Base-by-base conservation (phyloP, 73 alveolate genomes). In the Blepharisma stoltei region DNA sequence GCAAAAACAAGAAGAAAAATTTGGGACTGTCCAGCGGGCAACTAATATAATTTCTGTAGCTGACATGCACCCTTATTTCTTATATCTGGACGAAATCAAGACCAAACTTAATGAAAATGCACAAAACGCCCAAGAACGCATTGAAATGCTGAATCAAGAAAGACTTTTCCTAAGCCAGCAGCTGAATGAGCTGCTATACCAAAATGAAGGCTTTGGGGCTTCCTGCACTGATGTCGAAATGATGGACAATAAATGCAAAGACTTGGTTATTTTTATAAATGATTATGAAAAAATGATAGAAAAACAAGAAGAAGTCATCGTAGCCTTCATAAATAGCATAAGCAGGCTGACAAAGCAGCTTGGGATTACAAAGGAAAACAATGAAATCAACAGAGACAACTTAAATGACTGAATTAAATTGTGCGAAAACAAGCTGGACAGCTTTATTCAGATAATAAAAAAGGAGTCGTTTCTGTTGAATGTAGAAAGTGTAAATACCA, bases 391-490 rank as follows among this genome's bases (percentile, higher is more conserved):
- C 23, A 14, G 46, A 9, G 73, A 60, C 14, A 60, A 60, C 45
- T 60, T 60, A 25, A n/a, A 8, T 60, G 73, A 60, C 46, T 60
- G 73, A 2, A 14, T 60, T 60, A 60, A 25, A 5, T 2, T 8
- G 45, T 60, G 73, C 5, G 23, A 25, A 38, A 60, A 60, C 46
- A 60, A 60, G 23, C 46, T 60, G 73, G 73, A 60, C 23, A 60
- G 18, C 14, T 47, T 60, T 60, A 60, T 60, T 1, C n/a, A 60
- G 37, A 9, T 18, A 20, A 60, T 60, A 14, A 60, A 60, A 25
- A 60, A 60, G 11, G 23, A 60, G 46, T 8, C 14, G 18, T 60
- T 60, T 5, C 46, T 14, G 0, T 2, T 25, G 4, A 60, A 32
- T 32, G 41, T 25, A 1, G 73, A 60, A 25, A 60, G 73, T 60